These are phyloP conservation scores for Filobasidium uniguttulatum DNA, from an alignment of 1,284 basidiomycete genomes.

Conservation along the genomic window DNA sequence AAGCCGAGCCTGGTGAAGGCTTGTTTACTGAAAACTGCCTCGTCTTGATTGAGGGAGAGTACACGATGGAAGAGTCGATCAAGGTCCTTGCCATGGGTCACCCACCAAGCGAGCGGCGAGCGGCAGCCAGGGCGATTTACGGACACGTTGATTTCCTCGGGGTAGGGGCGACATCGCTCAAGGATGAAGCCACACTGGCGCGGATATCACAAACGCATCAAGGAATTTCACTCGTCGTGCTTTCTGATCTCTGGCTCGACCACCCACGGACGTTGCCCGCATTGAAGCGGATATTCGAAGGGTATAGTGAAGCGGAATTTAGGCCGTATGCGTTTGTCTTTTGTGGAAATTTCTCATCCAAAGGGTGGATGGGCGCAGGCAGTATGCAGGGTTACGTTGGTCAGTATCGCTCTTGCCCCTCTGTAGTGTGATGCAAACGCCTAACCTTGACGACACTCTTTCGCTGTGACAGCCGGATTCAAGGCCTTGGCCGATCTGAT, in stretches of 20 bases:
- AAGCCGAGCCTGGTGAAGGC: conserved; percentile 85
- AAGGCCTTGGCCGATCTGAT: conserved; percentile 74
- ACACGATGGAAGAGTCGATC: conserved; percentile 78
- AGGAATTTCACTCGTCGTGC: conserved; percentile 78
- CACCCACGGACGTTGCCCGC: conserved; percentile 66
- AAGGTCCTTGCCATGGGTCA: conserved; percentile 89
- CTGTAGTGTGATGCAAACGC: not conserved
- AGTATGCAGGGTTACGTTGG: conserved; percentile 76
- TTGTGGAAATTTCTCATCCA: conserved; percentile 88
- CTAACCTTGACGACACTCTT: not conserved
- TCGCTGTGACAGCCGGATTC: conserved; percentile 53
- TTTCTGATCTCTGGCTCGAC: conserved; percentile 72
- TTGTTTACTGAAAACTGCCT: conserved; percentile 93
- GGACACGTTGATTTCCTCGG: conserved; percentile 93
- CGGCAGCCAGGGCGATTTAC: conserved; percentile 72
- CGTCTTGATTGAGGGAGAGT: conserved; percentile 90
- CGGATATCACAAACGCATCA: conserved; percentile 33
- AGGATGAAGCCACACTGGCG: conserved; percentile 55
- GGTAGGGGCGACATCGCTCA: conserved; percentile 70
- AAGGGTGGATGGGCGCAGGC: conserved; percentile 62
- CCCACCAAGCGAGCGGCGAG: conserved; percentile 82
- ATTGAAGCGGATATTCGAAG: conserved; percentile 72
- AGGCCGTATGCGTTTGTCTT: conserved; percentile 76
- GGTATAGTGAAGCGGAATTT: conserved; percentile 69
- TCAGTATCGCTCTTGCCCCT: conserved; percentile 35